Conservation (phyloP, 805 yeast species). For the Zygosaccharomyces kombuchaensis region DNA sequence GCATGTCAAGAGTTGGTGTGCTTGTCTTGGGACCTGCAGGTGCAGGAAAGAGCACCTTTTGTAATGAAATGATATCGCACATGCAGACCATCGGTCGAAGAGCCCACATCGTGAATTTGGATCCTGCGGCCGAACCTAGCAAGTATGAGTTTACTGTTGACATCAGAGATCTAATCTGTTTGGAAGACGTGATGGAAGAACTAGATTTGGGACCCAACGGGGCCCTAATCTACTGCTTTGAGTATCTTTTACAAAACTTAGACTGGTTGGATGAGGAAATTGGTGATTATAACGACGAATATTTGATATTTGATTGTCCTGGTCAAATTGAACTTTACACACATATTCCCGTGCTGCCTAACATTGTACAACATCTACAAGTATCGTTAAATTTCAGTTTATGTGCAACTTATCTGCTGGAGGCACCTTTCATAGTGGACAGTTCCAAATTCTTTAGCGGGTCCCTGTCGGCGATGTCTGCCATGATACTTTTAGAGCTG, state of each 20-base stretch:
- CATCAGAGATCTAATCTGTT: constrained; percentile 81
- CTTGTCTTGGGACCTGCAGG: constrained; percentile 97
- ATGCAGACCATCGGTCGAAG: constrained; percentile 88
- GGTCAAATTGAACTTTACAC: constrained; percentile 95
- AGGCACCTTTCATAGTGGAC: constrained; percentile 92
- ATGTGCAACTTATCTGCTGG: constrained; percentile 89
- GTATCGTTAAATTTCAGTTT: constrained; percentile 75
- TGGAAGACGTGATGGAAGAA: constrained; percentile 95
- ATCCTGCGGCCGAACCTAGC: constrained; percentile 94
- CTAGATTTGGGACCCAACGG: constrained; percentile 93
- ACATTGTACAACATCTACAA: constrained; percentile 79
- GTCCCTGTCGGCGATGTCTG: constrained; percentile 94
- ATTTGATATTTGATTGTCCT: constrained; percentile 91
- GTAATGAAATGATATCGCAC: constrained; percentile 79
- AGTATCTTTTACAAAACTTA: constrained; percentile 77
- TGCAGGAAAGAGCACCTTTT: constrained; percentile 91
- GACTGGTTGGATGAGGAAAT: constrained; percentile 98
- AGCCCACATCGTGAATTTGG: constrained; percentile 91
- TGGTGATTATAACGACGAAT: constrained; percentile 94
- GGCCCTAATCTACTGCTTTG: constrained; percentile 88
- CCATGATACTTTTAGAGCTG: constrained; percentile 90
- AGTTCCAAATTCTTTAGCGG: constrained; percentile 91
- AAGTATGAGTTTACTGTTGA: constrained; percentile 91
- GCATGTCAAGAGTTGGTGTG: constrained; percentile 92
- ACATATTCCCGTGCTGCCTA: constrained; percentile 89